These are phyloP conservation scores for Decorospora gaudefroyi DNA, from an alignment of 2,329 filamentous ascomycete genomes.

Conservation along the genomic window DNA sequence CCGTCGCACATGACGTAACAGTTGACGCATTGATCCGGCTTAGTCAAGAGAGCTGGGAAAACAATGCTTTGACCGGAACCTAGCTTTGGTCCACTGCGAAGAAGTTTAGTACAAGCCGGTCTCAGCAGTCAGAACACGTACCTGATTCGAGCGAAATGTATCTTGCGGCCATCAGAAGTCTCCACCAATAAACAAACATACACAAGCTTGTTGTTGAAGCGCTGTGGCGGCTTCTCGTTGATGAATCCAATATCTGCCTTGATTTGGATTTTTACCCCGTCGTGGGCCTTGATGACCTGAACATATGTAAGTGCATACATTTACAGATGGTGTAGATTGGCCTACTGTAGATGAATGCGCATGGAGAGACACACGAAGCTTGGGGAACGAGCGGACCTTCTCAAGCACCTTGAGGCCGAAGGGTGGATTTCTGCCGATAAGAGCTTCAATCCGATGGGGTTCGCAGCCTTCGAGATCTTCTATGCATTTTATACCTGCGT, in stretches of 20 bases:
- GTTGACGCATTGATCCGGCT: conserved; percentile 62
- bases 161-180: conserved; percentile 67
- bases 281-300: conserved; percentile 35
- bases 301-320: neutral
- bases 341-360: conserved; percentile 55
- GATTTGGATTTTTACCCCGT: conserved; percentile 62
- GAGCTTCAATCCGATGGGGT: conserved; percentile 72
- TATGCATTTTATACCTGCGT: conserved; percentile 71
- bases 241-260: conserved; percentile 71
- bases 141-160: conserved; percentile 69
- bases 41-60: conserved; percentile 62
- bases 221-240: conserved; percentile 65
- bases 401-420: conserved; percentile 74
- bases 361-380: conserved; percentile 60
- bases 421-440: conserved; percentile 78
- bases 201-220: conserved; percentile 67
- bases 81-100: conserved; percentile 67
- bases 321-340: neutral
- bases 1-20: conserved; percentile 83
- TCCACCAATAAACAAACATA: conserved; percentile 76
- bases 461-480: conserved; percentile 70
- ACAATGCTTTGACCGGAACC: conserved; percentile 63
- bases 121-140: conserved; percentile 29
- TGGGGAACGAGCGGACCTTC: conserved; percentile 71
- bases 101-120: conserved; percentile 8